Evolutionary conservation across 306 rosid species (phyloP), one percentile per base, ranked within the genome.

Genomic region (Rosa multiflora): DNA sequence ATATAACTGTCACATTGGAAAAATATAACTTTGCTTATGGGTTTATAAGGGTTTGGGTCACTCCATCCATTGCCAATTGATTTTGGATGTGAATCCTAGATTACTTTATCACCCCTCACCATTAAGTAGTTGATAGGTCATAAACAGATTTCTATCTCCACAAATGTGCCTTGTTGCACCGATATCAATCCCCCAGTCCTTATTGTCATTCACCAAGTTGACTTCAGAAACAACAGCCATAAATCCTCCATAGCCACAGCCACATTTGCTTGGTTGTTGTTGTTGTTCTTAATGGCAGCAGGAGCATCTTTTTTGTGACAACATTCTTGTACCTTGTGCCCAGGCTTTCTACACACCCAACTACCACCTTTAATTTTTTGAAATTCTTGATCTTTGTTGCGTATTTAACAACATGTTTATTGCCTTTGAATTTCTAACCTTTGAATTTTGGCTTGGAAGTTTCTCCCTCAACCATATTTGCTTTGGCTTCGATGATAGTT

Each of bases 121-220:
- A 18, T 55, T 18, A 55, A 18, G 21, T 55, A 26, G 11, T 67
- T 67, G 44, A 67, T 67, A 67, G 46, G 72, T 67, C 4, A 29
- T 35, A 0, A 20, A 69, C 35, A 42, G 6, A 10, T 39, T 69
- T 20, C 7, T 69, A 5, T 69, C 52, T 43, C 52, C 17, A n/a
- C 53, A 69, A 2, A 69, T 69, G 73, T 39, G 73, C 51, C 52
- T 69, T 17, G 73, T 39, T 9, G 53, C 73, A 69, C 73, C 14
- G 20, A 52, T 40, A 69, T 69, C 26, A 6, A 69, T 43, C 73
- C 73, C 43, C 73, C 73, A 69, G 3, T 67, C 49, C 0, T 32
- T 37, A 5, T 39, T 67, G 14, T 67, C 29, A 40, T 42, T 42
- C 44, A 8, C 49, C 23, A 69, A 4, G 20, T 40, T 18, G 8